A percentile compares a stretch with the other conserved stretches of the same genome.
Conservation (phyloP, 2,329 filamentous ascomycete genomes). For the Pestalotiopsis sp. region DNA sequence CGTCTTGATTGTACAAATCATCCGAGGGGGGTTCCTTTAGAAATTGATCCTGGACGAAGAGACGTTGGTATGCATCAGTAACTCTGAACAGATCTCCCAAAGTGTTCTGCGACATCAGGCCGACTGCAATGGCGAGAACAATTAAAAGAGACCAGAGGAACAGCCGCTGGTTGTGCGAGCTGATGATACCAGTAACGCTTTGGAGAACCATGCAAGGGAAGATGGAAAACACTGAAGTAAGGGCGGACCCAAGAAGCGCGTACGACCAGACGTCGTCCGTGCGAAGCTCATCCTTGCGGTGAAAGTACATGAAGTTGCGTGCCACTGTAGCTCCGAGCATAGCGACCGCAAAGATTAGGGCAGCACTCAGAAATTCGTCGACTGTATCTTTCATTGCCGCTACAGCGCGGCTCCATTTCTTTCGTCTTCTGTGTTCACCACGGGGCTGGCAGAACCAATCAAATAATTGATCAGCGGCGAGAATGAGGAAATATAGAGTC, state of each 20-base stretch:
- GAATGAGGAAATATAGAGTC: neutral
- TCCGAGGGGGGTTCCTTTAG: neutral
- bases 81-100: neutral
- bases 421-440: neutral
- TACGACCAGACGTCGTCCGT: neutral
- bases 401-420: neutral
- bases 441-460: accelerated
- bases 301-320: neutral
- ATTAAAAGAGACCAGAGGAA: neutral
- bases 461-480: neutral
- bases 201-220: neutral
- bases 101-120: neutral
- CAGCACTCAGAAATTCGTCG: neutral
- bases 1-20: neutral
- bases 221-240: neutral
- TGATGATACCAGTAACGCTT: neutral
- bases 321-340: neutral
- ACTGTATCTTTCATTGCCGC: neutral
- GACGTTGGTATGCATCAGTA: neutral
- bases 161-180: neutral
- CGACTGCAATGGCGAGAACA: neutral
- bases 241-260: neutral
- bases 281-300: neutral
- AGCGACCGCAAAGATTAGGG: neutral
- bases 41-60: neutral